Conservation (phyloP, 2,329 filamentous ascomycete species). For the Aspergillus felis region DNA sequence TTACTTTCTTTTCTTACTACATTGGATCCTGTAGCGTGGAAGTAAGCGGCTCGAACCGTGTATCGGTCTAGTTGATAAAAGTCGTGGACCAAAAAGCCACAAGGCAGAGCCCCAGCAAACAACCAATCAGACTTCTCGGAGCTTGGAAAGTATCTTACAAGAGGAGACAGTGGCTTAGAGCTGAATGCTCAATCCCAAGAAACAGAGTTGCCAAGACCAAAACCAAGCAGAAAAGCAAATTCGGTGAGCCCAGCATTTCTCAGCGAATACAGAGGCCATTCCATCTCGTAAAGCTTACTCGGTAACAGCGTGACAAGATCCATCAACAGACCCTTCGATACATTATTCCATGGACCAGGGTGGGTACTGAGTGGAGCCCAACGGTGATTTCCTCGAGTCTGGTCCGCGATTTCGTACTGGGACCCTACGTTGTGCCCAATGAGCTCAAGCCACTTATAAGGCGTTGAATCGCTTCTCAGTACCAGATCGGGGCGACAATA, state of each 20-base stretch:
- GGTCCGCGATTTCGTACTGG: not conserved
- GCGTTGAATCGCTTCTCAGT: not conserved
- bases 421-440: not conserved
- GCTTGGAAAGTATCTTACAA: not conserved
- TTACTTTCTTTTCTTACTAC: not conserved
- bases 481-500: not conserved
- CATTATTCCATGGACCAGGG: not conserved
- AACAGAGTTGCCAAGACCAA: not conserved
- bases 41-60: not conserved
- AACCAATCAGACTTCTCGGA: not conserved
- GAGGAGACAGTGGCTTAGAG: not conserved
- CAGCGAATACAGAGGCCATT: not conserved
- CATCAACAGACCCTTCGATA: not conserved
- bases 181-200: not conserved
- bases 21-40: not conserved
- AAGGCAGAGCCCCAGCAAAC: not conserved
- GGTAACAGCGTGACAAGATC: no score
- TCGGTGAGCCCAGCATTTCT: not conserved
- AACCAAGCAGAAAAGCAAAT: not conserved
- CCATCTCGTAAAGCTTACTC: not conserved
- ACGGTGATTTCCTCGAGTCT: not conserved
- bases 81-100: not conserved
- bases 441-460: not conserved
- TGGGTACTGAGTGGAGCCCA: not conserved
- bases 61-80: not conserved